These are phyloP conservation scores for Aspergillus sp. DNA, from an alignment of 2,329 filamentous ascomycete genomes.

Conservation along the genomic window DNA sequence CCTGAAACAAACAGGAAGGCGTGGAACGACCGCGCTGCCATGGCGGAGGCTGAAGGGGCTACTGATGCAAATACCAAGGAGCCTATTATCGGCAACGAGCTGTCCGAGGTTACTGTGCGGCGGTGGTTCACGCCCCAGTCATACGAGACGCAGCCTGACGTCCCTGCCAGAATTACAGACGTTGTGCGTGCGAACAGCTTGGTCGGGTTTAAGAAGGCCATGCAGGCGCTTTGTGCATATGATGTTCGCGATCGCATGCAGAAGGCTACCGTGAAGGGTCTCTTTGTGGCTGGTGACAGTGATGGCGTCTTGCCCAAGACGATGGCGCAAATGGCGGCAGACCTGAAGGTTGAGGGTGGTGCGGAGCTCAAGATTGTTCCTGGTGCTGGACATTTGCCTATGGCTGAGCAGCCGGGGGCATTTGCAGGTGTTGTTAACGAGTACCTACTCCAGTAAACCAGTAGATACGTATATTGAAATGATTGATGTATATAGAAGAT, in stretches of 20 bases:
- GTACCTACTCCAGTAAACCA: conserved; percentile 48
- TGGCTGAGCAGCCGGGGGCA: conserved; percentile 71
- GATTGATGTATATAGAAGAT: conserved; percentile 8
- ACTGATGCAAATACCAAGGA: conserved; percentile 41
- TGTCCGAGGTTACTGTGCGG: conserved; percentile 70
- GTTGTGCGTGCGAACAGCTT: conserved; percentile 71
- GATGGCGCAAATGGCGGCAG: conserved; percentile 71
- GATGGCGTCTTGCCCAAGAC: conserved; percentile 76
- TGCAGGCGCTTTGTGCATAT: conserved; percentile 60
- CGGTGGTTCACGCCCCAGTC: conserved; percentile 69
- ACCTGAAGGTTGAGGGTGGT: conserved; percentile 57
- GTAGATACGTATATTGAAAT: background rate
- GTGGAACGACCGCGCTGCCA: conserved; percentile 73
- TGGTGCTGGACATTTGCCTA: conserved; percentile 75
- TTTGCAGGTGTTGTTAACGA: conserved; percentile 65
- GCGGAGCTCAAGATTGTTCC: conserved; percentile 66
- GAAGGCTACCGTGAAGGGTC: conserved; percentile 41
- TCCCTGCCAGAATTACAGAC: conserved; percentile 60
- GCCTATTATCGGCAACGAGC: conserved; percentile 58
- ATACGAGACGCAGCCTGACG: conserved; percentile 56
- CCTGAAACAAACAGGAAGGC: conserved; percentile 73
- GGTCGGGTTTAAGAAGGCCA: conserved; percentile 75
- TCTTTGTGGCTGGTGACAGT: conserved; percentile 70
- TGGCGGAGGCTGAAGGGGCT: conserved; percentile 60
- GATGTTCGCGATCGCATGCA: conserved; percentile 50